A percentile compares a stretch with the other conserved stretches of the same genome.
Conservation (phyloP, 2,329 filamentous ascomycete species). For the Cercospora berteroae region DNA sequence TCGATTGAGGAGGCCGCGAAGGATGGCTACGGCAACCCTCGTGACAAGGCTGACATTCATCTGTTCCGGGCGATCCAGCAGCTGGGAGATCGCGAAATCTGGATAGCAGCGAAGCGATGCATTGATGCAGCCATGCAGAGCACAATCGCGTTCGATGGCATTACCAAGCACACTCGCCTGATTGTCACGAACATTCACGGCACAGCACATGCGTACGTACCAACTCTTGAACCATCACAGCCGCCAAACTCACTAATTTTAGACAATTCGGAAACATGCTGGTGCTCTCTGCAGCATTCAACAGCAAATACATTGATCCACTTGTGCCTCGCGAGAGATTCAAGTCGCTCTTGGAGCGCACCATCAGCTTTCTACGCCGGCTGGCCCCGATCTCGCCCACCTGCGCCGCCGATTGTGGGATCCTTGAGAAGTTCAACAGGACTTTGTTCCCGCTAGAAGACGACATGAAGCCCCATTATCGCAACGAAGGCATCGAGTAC, state of each 20-base stretch:
- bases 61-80: conserved; percentile 38
- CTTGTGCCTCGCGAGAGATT: conserved; percentile 60
- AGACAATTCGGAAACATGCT: conserved; percentile 97
- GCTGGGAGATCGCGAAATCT: conserved; percentile 32
- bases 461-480: conserved; percentile 26
- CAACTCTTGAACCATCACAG: not conserved
- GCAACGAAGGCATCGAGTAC: conserved; percentile 26
- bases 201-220: conserved; percentile 87
- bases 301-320: conserved; percentile 53
- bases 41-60: conserved; percentile 36
- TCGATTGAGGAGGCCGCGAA: conserved; percentile 28
- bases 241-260: conserved; percentile 29
- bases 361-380: conserved; percentile 71
- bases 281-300: conserved; percentile 79
- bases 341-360: conserved; percentile 63
- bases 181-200: conserved; percentile 96
- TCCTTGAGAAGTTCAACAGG: conserved; percentile 58
- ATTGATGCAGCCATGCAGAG: conserved; percentile 77
- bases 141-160: conserved; percentile 76
- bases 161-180: conserved; percentile 56
- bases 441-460: conserved; percentile 34
- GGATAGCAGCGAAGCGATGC: conserved; percentile 47
- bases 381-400: conserved; percentile 72
- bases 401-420: conserved; percentile 69
- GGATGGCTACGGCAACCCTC: conserved; percentile 34